Evolutionary conservation across 768 basidiomycete species (phyloP).

Genomic region (Baorangia bicolor): DNA sequence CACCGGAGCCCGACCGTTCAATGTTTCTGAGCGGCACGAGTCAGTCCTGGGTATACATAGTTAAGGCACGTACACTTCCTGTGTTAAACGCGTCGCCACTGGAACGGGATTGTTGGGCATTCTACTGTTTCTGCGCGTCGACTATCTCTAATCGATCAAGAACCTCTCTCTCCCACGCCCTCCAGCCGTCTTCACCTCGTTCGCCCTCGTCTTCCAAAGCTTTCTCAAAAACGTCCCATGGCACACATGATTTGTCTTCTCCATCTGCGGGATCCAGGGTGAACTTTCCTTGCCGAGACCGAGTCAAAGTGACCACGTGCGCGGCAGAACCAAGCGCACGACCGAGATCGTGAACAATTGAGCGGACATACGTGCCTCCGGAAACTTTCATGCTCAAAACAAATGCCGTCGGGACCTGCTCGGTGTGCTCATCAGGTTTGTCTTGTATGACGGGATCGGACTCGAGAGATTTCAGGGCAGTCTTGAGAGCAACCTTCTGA

Average conservation of each 20-base stretch:
- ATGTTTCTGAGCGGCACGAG: not conserved
- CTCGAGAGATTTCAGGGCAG: constrained; percentile 55
- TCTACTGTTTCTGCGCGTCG: constrained; percentile 27
- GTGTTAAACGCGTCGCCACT: not conserved
- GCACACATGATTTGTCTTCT: constrained; percentile 60
- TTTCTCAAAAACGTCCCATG: constrained; percentile 71
- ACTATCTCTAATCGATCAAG: constrained; percentile 65
- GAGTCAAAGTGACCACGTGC: constrained; percentile 87
- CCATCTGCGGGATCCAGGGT: constrained; percentile 48
- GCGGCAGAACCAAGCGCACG: constrained; percentile 83
- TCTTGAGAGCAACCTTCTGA: constrained; percentile 68
- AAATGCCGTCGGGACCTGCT: constrained; percentile 68
- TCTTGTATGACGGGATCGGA: constrained; percentile 37
- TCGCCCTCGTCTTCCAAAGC: constrained; percentile 55
- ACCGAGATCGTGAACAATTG: constrained; percentile 91
- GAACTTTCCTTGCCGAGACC: constrained; percentile 88
- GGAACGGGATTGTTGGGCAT: not conserved
- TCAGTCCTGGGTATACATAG: not conserved
- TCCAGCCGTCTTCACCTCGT: constrained; percentile 65
- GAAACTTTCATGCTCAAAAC: constrained; percentile 91
- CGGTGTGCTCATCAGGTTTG: constrained; percentile 31
- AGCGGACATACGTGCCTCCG: constrained; percentile 95
- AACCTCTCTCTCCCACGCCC: constrained; percentile 81
- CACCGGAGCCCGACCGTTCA: not conserved
- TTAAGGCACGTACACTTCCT: not conserved